Percentiles rank a stretch among this genome's conserved stretches.
These are phyloP conservation scores for Lactifluus subvellereus DNA, from an alignment of 768 basidiomycete genomes.

Conservation along the genomic window DNA sequence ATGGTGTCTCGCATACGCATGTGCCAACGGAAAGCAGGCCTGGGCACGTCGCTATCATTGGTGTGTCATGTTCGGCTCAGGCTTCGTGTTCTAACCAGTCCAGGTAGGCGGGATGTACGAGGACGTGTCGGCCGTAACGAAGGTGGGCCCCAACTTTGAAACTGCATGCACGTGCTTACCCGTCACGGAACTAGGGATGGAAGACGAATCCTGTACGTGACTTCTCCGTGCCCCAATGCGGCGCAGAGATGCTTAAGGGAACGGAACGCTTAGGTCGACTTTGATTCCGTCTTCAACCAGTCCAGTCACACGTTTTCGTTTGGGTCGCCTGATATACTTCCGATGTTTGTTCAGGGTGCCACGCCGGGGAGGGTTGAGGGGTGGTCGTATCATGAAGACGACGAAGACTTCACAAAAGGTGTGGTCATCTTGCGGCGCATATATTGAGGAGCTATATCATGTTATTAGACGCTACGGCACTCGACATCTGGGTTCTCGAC, in stretches of 20 bases:
- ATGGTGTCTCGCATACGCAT: constrained; percentile 78
- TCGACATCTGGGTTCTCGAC: constrained; percentile 77
- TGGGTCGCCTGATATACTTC: constrained; percentile 83
- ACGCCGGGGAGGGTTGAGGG: constrained; percentile 60
- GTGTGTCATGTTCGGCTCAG: constrained; percentile 32
- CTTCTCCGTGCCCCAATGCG: neutral
- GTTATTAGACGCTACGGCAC: constrained; percentile 57
- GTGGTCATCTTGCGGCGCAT: neutral
- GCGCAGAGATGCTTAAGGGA: neutral
- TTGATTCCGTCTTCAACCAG: constrained; percentile 85
- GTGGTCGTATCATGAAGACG: constrained; percentile 72
- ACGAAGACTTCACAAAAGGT: constrained; percentile 87
- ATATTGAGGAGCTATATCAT: neutral
- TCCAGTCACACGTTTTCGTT: constrained; percentile 75
- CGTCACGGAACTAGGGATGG: constrained; percentile 54
- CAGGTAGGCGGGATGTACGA: constrained; percentile 77
- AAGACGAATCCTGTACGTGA: constrained; percentile 67
- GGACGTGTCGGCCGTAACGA: constrained; percentile 82
- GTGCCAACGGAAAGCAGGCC: constrained; percentile 87
- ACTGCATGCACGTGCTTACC: constrained; percentile 10
- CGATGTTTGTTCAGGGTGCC: constrained; percentile 80
- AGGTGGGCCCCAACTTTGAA: constrained; percentile 37
- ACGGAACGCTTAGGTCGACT: constrained; percentile 45
- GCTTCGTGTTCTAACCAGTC: neutral
- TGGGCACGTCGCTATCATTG: constrained; percentile 86